phyloP scores from a whole-genome alignment of 2,329 filamentous ascomycete genomes.

The Sclerotinia borealis region DNA sequence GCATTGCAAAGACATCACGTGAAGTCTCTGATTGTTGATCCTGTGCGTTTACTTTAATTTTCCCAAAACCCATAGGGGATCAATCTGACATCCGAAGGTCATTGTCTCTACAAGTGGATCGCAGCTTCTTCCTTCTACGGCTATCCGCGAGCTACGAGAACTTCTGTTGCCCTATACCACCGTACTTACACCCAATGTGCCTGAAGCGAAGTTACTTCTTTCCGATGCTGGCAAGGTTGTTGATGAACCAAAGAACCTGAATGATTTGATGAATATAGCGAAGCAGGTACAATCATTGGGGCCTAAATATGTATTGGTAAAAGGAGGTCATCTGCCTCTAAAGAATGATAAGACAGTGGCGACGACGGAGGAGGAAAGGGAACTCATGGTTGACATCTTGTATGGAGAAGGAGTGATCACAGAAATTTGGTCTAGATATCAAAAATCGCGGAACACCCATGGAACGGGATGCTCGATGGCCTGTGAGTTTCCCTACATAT shows the following conservation, averaged over 20 bases:
- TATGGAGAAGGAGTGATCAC: slow-evolving; percentile 54
- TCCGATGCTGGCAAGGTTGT: slow-evolving; percentile 40
- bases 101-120: slow-evolving; percentile 86
- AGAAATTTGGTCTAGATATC: slow-evolving; percentile 64
- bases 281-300: slow-evolving; percentile 61
- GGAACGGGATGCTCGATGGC: slow-evolving; percentile 93
- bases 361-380: slow-evolving; percentile 49
- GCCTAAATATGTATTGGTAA: slow-evolving; percentile 75
- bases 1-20: slow-evolving; percentile 54
- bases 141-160: slow-evolving; percentile 54
- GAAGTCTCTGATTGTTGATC: slow-evolving; percentile 62
- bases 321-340: slow-evolving; percentile 86
- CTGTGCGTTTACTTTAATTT: slow-evolving; percentile 44
- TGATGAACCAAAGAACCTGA: slow-evolving; percentile 47
- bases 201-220: slow-evolving; percentile 64
- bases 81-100: slow-evolving; percentile 49
- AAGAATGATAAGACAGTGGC: slow-evolving; percentile 56
- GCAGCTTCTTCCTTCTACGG: slow-evolving; percentile 57
- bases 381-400: slow-evolving; percentile 71
- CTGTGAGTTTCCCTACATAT: slow-evolving; percentile 47
- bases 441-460: slow-evolving; percentile 75
- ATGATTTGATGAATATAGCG: slow-evolving; percentile 65
- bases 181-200: slow-evolving; percentile 70
- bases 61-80: neutral
- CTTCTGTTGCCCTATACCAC: slow-evolving; percentile 60